Base-by-base conservation (phyloP, 805 yeast genomes). In the Candida nonsorbophila region DNA sequence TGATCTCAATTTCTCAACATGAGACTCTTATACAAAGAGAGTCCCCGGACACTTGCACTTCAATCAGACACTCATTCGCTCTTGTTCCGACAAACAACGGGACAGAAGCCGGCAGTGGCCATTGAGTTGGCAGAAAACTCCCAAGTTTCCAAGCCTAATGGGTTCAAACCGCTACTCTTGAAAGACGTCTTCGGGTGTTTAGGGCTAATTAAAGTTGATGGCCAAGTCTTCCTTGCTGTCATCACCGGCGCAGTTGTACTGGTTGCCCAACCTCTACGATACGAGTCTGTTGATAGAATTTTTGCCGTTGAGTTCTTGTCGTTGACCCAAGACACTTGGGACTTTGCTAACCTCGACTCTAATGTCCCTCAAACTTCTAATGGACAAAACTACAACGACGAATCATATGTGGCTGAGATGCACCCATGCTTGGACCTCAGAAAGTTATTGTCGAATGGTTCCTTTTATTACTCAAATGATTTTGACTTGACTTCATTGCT, bases 381-480 rank as follows among this genome's bases (percentile, higher is more conserved):
- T 4, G 58, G 50, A 6, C 41, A 47, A 33, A 50, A 35, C 24
- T 24, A 32, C 14, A 41, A 34, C 15, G 37, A 32, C 30, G 45
- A 34, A 8, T 11, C 16, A 6, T 38, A 42, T 22, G 30, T 42
- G 5, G 47, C 58, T 13, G 44, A 43, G 4, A 49, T 50, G 8
- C 95, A 90, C 46, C 97, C 97, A 0, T 87, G 97, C 48, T 69
- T 67, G 25, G 92, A 82, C 30, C 53, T 92, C 36, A 74, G 79
- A 42, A 87, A 85, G 53, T 62, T 92, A 25, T 60, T 92, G 28
- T 69, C 80, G 14, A 84, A 83, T 49, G 97, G 97, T 3, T 84
- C 95, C 1, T 92, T 92, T 51, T 90, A 84, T 56, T 92, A 81
- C 58, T 84, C 95, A 31, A 79, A 86, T 4, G 90, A 87, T 57